A percentile compares a stretch with the other conserved stretches of the same genome.
These are phyloP conservation scores for Debaryomycetaceae sp. DNA, from an alignment of 1,139 yeast species.

Conservation along the genomic window DNA sequence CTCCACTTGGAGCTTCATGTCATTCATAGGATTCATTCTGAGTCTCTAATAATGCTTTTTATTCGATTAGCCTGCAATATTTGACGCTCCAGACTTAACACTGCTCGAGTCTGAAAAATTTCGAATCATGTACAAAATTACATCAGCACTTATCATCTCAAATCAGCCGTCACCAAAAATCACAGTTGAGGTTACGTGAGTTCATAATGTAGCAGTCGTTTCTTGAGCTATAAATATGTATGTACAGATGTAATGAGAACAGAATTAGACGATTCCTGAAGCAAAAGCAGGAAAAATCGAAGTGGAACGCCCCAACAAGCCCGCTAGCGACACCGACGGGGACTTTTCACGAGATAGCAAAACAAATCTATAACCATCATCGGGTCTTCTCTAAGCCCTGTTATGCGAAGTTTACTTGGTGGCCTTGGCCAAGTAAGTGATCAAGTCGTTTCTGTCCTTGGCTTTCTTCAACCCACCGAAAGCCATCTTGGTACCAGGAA, in stretches of 20 bases:
- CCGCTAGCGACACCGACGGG: background rate
- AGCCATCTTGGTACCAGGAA: conserved; percentile 99
- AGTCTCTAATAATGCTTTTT: background rate
- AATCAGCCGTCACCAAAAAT: no score
- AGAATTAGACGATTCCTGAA: background rate
- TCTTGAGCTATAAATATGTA: background rate
- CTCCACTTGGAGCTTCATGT: conserved; percentile 65
- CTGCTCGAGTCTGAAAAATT: background rate
- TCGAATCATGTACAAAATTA: background rate
- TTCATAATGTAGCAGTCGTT: background rate
- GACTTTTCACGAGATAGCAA: background rate
- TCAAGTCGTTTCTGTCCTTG: conserved; percentile 96
- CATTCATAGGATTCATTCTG: conserved; percentile 15
- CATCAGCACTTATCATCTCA: background rate
- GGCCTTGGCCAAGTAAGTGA: conserved; percentile 83
- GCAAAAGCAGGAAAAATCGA: background rate
- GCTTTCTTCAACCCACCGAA: conserved; percentile 99
- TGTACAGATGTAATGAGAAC: background rate
- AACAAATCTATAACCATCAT: background rate
- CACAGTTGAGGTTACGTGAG: no score
- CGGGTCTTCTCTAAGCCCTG: background rate
- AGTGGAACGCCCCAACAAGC: no score
- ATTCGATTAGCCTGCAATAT: background rate
- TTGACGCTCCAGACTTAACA: background rate
- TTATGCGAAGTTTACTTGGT: conserved; percentile 47